Evolutionary conservation across 2,329 filamentous ascomycete genomes (phyloP).

Genomic region (Ramularia collo-cygni): DNA sequence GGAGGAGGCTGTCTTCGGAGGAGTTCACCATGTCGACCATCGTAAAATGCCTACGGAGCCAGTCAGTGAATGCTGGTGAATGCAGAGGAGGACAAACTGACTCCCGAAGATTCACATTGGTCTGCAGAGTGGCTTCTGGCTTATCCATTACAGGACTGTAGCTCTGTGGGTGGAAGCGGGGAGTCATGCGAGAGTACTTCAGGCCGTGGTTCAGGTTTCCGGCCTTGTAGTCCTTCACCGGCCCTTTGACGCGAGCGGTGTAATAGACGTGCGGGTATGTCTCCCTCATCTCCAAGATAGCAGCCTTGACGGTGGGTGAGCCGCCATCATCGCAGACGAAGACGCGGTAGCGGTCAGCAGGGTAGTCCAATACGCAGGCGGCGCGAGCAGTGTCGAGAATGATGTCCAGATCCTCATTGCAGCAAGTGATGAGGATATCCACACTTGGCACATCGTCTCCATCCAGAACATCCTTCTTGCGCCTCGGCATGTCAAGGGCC

Average conservation of each 20-base stretch:
- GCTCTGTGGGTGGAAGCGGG: too few relatives aligned
- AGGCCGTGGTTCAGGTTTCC: constrained; percentile 56
- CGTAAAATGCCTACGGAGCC: neutral
- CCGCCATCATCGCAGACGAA: constrained; percentile 38
- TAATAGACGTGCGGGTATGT: constrained; percentile 38
- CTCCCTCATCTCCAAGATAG: constrained; percentile 30
- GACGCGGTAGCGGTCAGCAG: constrained; percentile 31
- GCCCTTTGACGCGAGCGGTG: constrained; percentile 35
- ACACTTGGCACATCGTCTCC: constrained; percentile 33
- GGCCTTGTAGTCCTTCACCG: constrained; percentile 51
- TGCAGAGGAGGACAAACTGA: neutral
- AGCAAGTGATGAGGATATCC: constrained; percentile 40
- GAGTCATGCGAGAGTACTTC: constrained; percentile 1
- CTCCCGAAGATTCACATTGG: neutral
- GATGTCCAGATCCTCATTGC: constrained; percentile 37
- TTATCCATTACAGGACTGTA: too few relatives aligned
- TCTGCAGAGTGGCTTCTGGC: too few relatives aligned
- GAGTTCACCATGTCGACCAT: neutral
- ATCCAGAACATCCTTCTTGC: neutral
- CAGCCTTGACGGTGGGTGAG: constrained; percentile 29
- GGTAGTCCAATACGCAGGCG: constrained; percentile 36
- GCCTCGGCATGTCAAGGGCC: too few relatives aligned
- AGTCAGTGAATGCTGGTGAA: neutral
- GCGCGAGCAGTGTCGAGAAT: constrained; percentile 37
- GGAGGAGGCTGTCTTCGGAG: too few relatives aligned